Evolutionary conservation across 2,329 filamentous ascomycete genomes (phyloP), one percentile per base, ranked within the genome.

Genomic region (Paracoccidioides lutzii): DNA sequence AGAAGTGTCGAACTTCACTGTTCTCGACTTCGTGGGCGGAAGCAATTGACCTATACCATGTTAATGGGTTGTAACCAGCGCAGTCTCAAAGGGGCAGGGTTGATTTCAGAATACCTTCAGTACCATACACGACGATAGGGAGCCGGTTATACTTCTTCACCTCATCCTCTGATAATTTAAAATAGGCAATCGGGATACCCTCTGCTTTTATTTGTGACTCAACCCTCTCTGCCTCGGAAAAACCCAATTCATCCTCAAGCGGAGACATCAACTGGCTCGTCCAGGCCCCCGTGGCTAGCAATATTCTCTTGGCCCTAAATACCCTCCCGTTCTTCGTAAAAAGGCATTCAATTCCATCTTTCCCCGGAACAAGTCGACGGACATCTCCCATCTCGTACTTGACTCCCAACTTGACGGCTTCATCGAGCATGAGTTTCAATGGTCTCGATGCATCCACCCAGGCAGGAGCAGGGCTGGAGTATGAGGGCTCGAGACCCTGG

Each of bases 1-100:
- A 22, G 76, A 73, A 52, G 81, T 74, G 62, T 80, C 81, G 69
- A 82, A 81, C 65, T 84, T 84, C 57, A 84, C 72, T 2, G 78
- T 69, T 1, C 77, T 75, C 37, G 76, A 69, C 3, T 65, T 60
- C 7, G 77, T 76, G 12, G 75, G 75, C 0, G 75, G 76, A 5
- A 79, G 71, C 3, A 76, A 69, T 61, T 78, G 75, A 3, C 68
- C 63, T 68, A 53, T 44, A 37, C 44, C 15, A 14, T 46, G 40
- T 10, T 10, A 35, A 14, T 35, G 15, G 28, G 45, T 4, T 38
- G 38, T 5, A 55, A 12, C 56, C 41, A 43, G 22, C 35, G 37
- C 7, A 15, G 3, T 2, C 33, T 30, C 6, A 22, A 14, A 14
- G 14, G 10, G 10, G 15, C n/a, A 3, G 42, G 22, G 22, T 22